Evolutionary conservation across 169 alveolate species (phyloP).

Genomic region (Plasmodium berghei): DNA sequence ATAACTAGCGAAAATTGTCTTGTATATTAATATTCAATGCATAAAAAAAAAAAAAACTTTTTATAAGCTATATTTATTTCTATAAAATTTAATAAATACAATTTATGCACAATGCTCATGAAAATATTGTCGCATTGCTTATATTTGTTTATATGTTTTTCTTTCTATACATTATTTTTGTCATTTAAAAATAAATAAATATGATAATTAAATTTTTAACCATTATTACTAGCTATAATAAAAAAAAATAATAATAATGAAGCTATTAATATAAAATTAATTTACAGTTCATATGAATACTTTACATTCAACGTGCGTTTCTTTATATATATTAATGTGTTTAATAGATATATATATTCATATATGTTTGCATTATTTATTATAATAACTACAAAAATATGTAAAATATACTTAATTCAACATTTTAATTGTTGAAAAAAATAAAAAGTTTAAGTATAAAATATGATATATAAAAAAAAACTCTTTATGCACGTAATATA

Average conservation of each 20-base stretch:
- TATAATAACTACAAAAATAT: conserved; percentile 13
- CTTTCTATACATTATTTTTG: no score
- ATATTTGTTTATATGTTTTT: no score
- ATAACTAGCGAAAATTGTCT: neutral
- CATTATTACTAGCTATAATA: no score
- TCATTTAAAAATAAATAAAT: no score
- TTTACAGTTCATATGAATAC: conserved; percentile 27
- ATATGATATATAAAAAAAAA: conserved; percentile 14
- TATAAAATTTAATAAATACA: no score
- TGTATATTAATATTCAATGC: no score
- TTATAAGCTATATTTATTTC: no score
- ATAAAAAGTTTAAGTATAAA: conserved; percentile 1
- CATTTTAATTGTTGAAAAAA: conserved; percentile 1
- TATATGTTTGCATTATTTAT: conserved; percentile 4
- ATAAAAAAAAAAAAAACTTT: no score
- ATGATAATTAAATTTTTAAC: no score
- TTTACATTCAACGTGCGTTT: neutral
- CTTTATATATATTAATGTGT: neutral
- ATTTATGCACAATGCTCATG: no score
- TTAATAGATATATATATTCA: neutral
- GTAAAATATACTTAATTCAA: conserved; percentile 3
- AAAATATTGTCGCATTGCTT: no score
- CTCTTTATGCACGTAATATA: conserved; percentile 7
- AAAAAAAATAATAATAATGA: neutral
- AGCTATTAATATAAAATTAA: neutral